These are phyloP conservation scores for Dryas octopetala DNA, from an alignment of 306 rosid genomes.

Conservation along the genomic window DNA sequence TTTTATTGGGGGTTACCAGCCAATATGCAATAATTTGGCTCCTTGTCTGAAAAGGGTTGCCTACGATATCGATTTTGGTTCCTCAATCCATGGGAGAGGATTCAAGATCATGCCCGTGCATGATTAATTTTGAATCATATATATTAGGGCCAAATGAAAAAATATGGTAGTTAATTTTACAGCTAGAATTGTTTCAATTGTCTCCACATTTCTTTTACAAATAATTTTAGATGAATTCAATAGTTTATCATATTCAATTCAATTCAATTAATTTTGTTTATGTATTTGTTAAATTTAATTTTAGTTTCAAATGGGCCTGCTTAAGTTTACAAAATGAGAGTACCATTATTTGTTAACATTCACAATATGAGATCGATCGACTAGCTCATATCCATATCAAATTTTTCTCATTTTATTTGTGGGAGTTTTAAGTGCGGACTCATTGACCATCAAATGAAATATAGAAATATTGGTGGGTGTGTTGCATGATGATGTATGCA, in stretches of 20 bases:
- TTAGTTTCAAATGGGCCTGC: background rate
- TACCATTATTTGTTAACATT: background rate
- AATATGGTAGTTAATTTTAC: background rate
- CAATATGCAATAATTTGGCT: conserved; percentile 3
- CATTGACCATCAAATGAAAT: conserved; percentile 10
- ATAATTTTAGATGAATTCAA: background rate
- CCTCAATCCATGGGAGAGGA: conserved; percentile 17
- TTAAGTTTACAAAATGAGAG: background rate
- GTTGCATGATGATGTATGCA: conserved; percentile 21
- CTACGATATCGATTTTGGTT: conserved; percentile 5
- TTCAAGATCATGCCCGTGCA: background rate
- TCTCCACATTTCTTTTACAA: background rate
- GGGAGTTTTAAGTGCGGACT: background rate
- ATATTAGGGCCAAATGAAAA: background rate
- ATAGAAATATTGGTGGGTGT: background rate
- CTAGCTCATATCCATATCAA: too few species aligned
- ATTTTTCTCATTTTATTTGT: background rate
- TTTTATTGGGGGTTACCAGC: background rate
- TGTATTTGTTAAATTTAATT: background rate
- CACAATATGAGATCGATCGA: too few species aligned
- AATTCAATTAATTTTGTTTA: background rate
- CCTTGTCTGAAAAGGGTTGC: background rate
- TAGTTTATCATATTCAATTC: background rate
- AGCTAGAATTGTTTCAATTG: background rate
- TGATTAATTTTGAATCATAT: background rate